A percentile compares a stretch with the other conserved stretches of the same genome.
These are phyloP conservation scores for Coemansia sp. DNA, from an alignment of 192 early-diverging fungal species.

Conservation along the genomic window DNA sequence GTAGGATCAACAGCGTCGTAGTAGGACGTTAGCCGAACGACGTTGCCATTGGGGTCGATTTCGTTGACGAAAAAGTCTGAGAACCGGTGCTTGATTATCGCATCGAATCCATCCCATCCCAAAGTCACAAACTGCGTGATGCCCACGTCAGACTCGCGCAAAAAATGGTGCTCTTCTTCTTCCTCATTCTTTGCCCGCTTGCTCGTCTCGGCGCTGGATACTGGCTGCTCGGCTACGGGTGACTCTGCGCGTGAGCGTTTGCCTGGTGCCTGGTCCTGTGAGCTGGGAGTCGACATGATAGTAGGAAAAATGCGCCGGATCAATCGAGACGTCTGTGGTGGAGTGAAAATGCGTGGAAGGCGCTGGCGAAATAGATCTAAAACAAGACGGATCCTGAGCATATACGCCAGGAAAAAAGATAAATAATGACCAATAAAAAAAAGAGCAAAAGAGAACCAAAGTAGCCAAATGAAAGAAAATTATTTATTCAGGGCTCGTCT, in stretches of 20 bases:
- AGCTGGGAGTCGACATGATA: background rate
- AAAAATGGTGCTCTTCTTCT: conserved; percentile 11
- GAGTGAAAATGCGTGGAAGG: background rate
- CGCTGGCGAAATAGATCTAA: background rate
- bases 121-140: conserved; percentile 59
- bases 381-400: background rate
- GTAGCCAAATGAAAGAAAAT: background rate
- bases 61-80: conserved; percentile 95
- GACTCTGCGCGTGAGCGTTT: conserved; percentile 4
- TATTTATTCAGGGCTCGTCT: no score
- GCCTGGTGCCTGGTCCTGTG: conserved; percentile 1
- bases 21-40: conserved; percentile 67
- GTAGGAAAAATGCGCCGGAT: background rate
- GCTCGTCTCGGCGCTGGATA: background rate
- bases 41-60: conserved; percentile 70
- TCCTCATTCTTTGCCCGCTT: conserved; percentile 21
- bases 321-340: background rate
- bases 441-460: no score
- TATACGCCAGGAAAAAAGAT: background rate
- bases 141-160: conserved; percentile 69
- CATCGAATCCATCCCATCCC: conserved; percentile 43
- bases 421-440: background rate
- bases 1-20: conserved; percentile 37
- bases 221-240: background rate
- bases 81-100: conserved; percentile 65